These are phyloP conservation scores for Debaryomyces nepalensis DNA, from an alignment of 1,139 yeast genomes.

Conservation along the genomic window DNA sequence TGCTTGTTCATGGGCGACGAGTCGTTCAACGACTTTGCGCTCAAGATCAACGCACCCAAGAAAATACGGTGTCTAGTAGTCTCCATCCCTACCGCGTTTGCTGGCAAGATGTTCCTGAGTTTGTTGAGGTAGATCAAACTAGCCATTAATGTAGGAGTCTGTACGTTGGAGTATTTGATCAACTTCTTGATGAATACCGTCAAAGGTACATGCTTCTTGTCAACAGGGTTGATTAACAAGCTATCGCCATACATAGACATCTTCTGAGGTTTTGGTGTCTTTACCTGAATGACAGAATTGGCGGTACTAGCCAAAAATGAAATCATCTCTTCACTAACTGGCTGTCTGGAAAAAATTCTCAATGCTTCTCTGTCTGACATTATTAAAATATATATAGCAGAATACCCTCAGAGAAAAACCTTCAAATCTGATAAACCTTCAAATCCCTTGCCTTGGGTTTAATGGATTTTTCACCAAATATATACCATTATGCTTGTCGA, in stretches of 20 bases:
- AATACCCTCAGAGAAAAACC: conserved; percentile 2
- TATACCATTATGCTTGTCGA: conserved; percentile 1
- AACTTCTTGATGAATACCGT: conserved; percentile 70
- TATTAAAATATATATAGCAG: conserved; percentile 2
- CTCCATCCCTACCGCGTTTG: conserved; percentile 89
- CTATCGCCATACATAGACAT: conserved; percentile 19
- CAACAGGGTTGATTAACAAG: conserved; percentile 31
- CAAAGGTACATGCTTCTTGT: conserved; percentile 38
- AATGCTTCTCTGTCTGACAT: conserved; percentile 66
- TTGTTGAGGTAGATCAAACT: conserved; percentile 81
- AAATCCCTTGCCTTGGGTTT: neutral
- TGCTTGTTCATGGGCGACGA: conserved; percentile 93
- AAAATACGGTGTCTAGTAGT: conserved; percentile 94
- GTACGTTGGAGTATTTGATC: conserved; percentile 84
- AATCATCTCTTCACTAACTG: conserved; percentile 81
- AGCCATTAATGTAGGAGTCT: conserved; percentile 94
- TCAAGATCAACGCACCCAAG: conserved; percentile 81
- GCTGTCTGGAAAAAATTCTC: conserved; percentile 71
- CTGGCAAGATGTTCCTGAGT: conserved; percentile 76
- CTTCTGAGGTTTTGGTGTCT: conserved; percentile 30
- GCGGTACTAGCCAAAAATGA: conserved; percentile 81
- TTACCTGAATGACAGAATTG: conserved; percentile 70
- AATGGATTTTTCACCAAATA: conserved; percentile 5
- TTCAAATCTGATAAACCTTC: conserved; percentile 3
- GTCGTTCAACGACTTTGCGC: conserved; percentile 91